These are phyloP conservation scores for Elsinoe ampelina DNA, from an alignment of 2,329 filamentous ascomycete genomes.

Conservation along the genomic window DNA sequence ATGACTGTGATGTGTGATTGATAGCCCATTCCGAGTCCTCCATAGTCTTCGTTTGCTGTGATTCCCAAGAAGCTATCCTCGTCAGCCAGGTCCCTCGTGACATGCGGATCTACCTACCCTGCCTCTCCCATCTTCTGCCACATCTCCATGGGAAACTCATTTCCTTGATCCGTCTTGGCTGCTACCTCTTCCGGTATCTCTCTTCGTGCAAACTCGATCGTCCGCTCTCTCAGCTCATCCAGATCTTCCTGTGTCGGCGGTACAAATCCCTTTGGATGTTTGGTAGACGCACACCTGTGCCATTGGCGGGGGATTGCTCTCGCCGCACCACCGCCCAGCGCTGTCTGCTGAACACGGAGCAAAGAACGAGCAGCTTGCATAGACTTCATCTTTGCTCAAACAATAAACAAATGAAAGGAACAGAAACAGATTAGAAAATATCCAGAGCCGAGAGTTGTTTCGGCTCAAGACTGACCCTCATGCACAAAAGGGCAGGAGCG, in stretches of 20 bases:
- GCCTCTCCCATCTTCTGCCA: constrained; percentile 91
- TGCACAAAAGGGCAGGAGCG: constrained; percentile 2
- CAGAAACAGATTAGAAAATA: not conserved
- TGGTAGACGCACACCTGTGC: constrained; percentile 50
- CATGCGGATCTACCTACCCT: constrained; percentile 37
- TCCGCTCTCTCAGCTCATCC: constrained; percentile 68
- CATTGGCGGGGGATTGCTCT: constrained; percentile 3
- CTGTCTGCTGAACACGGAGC: not conserved
- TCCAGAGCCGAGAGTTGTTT: not conserved
- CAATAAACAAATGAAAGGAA: not conserved
- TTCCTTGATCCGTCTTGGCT: constrained; percentile 69
- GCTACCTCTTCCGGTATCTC: constrained; percentile 82
- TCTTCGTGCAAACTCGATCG: constrained; percentile 77
- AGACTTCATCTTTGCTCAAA: not conserved
- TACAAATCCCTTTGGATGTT: constrained; percentile 58
- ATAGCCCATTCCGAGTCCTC: constrained; percentile 85
- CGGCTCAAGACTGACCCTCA: not conserved
- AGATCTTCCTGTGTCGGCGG: constrained; percentile 65
- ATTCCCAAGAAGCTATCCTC: constrained; percentile 67
- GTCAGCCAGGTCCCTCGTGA: constrained; percentile 1
- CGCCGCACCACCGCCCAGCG: not conserved
- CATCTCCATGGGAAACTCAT: constrained; percentile 83
- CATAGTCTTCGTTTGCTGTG: constrained; percentile 85
- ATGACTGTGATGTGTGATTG: constrained; percentile 93
- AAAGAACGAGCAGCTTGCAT: not conserved